Base-by-base conservation (phyloP, 208 protist genomes). In the Vickermania spadyakhi region DNA sequence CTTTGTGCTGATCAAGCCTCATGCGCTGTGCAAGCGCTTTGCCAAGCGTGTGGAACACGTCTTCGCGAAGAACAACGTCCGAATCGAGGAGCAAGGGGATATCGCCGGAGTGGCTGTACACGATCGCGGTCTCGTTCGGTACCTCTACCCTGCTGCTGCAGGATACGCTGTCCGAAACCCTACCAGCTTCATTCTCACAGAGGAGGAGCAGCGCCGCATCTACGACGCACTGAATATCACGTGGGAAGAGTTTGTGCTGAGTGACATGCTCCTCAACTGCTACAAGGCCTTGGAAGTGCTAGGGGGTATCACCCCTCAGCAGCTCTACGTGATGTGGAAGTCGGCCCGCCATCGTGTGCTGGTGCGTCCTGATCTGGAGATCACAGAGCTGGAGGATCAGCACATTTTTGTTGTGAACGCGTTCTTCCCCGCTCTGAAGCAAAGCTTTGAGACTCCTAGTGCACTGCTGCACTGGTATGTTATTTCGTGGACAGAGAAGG, bases 1-100 rank as follows among this genome's bases (percentile, higher is more conserved):
- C 13, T 79, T 89, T 70, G 60, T 85, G 30, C 59, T 89, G 28
- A 61, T 89, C 3, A 89, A 89, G 75, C 75, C 70, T n/a, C 75
- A 81, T 52, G 78, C 82, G 0, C 53, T 81, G 4, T 79, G 71
- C 55, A 60, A 69, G n/a, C 62, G 52, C 13, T 77, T 84, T 51
- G 52, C 66, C 11, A 52, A 53, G 23, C 63, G 75, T 7, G 64
- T 86, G 14, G 70, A 86, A 49, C 30, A 7, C 22, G 50, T 70
- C 5, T 60, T 89, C 21, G 58, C 61, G 31, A 57, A 63, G 56
- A 30, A 63, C 28, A 59, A 61, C 11, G 42, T 83, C 13, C 66
- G 67, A 25, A 71, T 87, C 52, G 68, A 79, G 23, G 65, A 71
- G 23, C 70, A 86, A 29, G 82, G 82, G 7, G 70, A 75, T 50